Base-by-base conservation (phyloP, 495 filamentous ascomycete genomes). In the Neurospora terricola region DNA sequence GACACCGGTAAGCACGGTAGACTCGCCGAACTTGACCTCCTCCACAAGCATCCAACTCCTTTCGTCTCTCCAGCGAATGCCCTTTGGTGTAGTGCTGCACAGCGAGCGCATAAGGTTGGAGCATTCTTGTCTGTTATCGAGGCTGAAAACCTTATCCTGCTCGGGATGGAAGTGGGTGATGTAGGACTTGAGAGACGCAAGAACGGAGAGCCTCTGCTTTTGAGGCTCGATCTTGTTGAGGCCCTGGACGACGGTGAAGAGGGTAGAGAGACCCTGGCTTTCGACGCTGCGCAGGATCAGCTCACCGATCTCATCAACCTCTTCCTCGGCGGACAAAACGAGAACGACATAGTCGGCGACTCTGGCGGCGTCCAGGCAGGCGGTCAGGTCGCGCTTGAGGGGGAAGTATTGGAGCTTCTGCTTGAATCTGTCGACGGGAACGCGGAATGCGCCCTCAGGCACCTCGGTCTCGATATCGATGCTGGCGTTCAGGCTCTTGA, bases 1-100 rank as follows among this genome's bases (percentile, higher is more conserved):
- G 7, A 96, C 88, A 74, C 96, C 96, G 3, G 93, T 95, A n/a
- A 99, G 72, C 23, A 93, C 82, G 14, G 93, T 90, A 69, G 89
- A 85, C 5, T 85, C 83, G 12, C 87, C 85, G 88, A 92, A 96
- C 77, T 87, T 80, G 23, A 97, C 86, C 70, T 93, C 88, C 75
- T 99, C 95, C 9, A 94, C 89, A 34, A 97, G 84, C 90, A 99
- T 93, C 91, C 95, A 99, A 75, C 93, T 95, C 74, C 96, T 86
- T 73, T 96, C 91, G 73, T 98, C 96, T 77, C 96, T 89, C 96
- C 96, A 99, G 66, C 89, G 85, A 23, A 99, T 87, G 10, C 96
- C 96, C 81, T 97, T 98, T 30, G 96, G 95, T 11, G 89, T 93
- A 7, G 90, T 91, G 71, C 91, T 96, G 82, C 96, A 99, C 18